Percentiles rank a stretch among this genome's conserved stretches.
Conservation (phyloP, 176 grass and related monocot species). For the Saccharum officinarum region DNA sequence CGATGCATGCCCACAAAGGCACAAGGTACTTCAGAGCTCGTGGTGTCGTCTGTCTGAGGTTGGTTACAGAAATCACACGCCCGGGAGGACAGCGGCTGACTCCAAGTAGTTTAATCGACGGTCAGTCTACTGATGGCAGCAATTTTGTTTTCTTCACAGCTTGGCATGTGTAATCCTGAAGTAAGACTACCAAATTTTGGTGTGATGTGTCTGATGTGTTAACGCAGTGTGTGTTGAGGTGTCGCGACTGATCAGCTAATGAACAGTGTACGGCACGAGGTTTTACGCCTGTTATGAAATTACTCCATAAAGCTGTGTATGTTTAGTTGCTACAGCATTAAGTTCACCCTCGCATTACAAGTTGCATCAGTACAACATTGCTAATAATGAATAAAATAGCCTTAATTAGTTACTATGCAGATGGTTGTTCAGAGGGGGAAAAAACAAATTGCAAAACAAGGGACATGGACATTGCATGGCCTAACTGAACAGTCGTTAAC, state of each 20-base stretch:
- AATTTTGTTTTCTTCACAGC: constrained; percentile 31
- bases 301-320: neutral
- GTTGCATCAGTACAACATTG: neutral
- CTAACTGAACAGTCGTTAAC: constrained; percentile 14
- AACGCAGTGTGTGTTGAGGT: neutral
- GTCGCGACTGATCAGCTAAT: neutral
- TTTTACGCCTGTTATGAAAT: neutral
- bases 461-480: constrained; percentile 26
- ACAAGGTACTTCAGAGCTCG: neutral
- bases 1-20: neutral
- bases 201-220: neutral
- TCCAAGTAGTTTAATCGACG: neutral
- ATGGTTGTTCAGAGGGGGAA: too few relatives aligned
- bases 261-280: neutral
- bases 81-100: neutral
- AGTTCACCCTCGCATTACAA: neutral
- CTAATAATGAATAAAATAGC: neutral
- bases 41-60: neutral
- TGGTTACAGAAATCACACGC: neutral
- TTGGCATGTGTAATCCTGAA: constrained; percentile 24
- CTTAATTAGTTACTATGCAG: neutral
- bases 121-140: neutral
- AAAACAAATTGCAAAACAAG: too few relatives aligned
- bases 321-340: neutral
- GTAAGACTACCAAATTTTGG: neutral